phyloP scores from a whole-genome alignment of 169 alveolate species.

The Cryptosporidium baileyi region DNA sequence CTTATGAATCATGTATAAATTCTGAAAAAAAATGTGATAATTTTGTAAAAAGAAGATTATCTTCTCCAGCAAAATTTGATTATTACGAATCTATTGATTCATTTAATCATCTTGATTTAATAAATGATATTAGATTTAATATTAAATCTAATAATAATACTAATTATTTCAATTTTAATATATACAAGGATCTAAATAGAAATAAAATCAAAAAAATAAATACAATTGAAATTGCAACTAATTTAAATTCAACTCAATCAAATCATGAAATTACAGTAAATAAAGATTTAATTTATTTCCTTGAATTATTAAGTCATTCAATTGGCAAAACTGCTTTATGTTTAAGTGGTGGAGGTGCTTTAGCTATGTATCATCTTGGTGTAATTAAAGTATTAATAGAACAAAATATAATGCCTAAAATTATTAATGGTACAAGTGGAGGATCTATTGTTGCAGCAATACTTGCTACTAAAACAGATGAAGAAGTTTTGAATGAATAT shows the following conservation, averaged over 20 bases:
- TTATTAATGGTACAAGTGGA: slow-evolving; percentile 81
- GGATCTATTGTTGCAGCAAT: slow-evolving; percentile 83
- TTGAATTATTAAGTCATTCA: slow-evolving; percentile 54
- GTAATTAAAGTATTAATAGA: slow-evolving; percentile 74
- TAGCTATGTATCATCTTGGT: slow-evolving; percentile 77
- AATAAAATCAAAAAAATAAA: not conserved
- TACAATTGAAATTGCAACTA: not conserved
- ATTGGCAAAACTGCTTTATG: slow-evolving; percentile 78
- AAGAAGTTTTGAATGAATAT: slow-evolving; percentile 73
- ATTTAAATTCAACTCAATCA: too few relatives aligned
- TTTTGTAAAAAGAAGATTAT: too few relatives aligned
- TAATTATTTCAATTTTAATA: not conserved
- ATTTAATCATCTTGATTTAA: not conserved
- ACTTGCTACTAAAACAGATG: slow-evolving; percentile 77
- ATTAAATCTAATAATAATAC: not conserved
- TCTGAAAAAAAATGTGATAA: not conserved
- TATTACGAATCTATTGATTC: too few relatives aligned
- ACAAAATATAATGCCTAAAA: slow-evolving; percentile 76
- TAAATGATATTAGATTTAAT: not conserved
- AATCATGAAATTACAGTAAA: slow-evolving; percentile 50
- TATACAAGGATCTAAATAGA: not conserved
- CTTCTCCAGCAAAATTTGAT: too few relatives aligned
- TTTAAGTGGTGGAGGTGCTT: slow-evolving; percentile 77
- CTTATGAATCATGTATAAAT: not conserved
- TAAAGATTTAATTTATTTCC: slow-evolving; percentile 56